Percentiles rank a stretch among this genome's conserved stretches.
Conservation (phyloP, 78 protist genomes). For the Protostelium mycophagum region DNA sequence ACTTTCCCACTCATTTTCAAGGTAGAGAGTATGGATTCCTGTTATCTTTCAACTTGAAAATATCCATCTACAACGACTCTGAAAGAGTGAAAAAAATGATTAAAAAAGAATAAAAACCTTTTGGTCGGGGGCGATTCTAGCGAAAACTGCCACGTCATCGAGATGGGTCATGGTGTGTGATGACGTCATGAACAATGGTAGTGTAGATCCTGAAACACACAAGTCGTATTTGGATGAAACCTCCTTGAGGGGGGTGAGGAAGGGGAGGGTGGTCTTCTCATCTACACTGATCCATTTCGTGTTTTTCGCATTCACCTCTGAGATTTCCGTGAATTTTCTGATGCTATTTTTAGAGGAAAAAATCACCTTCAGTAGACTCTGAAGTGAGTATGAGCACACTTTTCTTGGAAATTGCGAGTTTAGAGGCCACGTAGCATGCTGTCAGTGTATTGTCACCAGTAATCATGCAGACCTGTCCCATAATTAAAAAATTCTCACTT, state of each 20-base stretch:
- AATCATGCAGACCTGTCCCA: constrained; percentile 85
- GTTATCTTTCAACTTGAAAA: no score
- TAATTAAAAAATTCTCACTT: no score
- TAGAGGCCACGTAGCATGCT: constrained; percentile 91
- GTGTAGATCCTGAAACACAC: constrained; percentile 44
- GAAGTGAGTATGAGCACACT: background rate
- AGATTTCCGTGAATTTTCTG: background rate
- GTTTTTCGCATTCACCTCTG: background rate
- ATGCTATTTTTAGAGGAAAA: no score
- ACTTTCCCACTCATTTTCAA: constrained; percentile 57
- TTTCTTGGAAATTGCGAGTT: constrained; percentile 36
- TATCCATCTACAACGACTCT: background rate
- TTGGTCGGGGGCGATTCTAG: constrained; percentile 83
- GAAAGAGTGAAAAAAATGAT: no score
- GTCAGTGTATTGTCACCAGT: constrained; percentile 97
- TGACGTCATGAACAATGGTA: background rate
- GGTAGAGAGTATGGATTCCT: background rate
- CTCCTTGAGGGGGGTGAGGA: background rate
- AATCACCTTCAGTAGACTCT: background rate
- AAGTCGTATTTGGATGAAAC: constrained; percentile 11
- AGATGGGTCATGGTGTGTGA: background rate
- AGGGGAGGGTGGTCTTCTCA: background rate
- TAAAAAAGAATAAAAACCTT: constrained; percentile 65
- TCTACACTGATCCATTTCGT: constrained; percentile 19
- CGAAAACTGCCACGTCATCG: constrained; percentile 63